phyloP scores from a whole-genome alignment of 1,139 yeast genomes.

The Geotrichum europaeum region DNA sequence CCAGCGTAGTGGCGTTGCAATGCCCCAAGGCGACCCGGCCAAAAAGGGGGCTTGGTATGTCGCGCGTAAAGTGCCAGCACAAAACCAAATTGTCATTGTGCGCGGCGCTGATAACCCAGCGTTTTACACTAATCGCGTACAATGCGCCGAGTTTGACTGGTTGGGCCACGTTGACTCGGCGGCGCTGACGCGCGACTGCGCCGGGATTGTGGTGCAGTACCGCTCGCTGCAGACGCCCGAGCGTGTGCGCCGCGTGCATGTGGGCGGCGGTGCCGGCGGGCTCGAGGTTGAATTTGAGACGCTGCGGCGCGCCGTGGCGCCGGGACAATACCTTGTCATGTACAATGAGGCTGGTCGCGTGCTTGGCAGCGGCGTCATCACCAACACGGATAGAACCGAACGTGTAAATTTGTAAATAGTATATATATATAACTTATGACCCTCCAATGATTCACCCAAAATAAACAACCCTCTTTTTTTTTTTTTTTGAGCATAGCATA shows the following conservation, averaged over 20 bases:
- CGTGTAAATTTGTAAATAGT: background rate
- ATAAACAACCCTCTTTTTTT: background rate
- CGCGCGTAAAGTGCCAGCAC: slow-evolving; percentile 54
- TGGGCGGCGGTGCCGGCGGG: background rate
- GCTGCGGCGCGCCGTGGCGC: slow-evolving; percentile 69
- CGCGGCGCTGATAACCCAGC: slow-evolving; percentile 61
- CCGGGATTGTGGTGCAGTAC: slow-evolving; percentile 47
- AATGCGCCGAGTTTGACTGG: slow-evolving; percentile 50
- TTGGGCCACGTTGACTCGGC: slow-evolving; percentile 30
- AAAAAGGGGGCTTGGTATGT: slow-evolving; percentile 85
- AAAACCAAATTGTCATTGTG: slow-evolving; percentile 74
- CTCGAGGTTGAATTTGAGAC: slow-evolving; percentile 36
- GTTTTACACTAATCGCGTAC: slow-evolving; percentile 45
- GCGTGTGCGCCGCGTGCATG: slow-evolving; percentile 27
- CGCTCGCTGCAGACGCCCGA: slow-evolving; percentile 63
- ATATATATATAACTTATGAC: background rate
- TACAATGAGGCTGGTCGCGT: slow-evolving; percentile 57
- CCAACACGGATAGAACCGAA: background rate
- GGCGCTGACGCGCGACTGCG: slow-evolving; percentile 19
- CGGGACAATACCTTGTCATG: slow-evolving; percentile 80
- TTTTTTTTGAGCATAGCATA: background rate
- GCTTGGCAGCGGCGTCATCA: slow-evolving; percentile 68
- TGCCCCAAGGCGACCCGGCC: slow-evolving; percentile 81
- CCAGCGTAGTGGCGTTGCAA: slow-evolving; percentile 66
- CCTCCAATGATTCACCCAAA: background rate